Evolutionary conservation across 2,329 filamentous ascomycete species (phyloP).

Genomic region (Neonectria magnoliae): DNA sequence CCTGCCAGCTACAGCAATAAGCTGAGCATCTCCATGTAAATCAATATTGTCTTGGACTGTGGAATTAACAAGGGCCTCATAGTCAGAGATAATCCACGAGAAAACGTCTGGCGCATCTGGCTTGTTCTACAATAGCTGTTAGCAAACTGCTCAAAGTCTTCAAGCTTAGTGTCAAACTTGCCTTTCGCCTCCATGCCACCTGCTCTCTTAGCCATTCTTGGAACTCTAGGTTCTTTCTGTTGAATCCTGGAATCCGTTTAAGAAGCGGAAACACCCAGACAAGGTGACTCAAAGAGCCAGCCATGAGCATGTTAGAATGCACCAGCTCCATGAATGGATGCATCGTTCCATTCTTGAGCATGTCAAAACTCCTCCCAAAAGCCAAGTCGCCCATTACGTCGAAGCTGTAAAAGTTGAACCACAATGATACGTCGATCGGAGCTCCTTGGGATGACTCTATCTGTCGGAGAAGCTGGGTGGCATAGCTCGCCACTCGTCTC

Average conservation of each 20-base stretch:
- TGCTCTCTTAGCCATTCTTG: slow-evolving; percentile 20
- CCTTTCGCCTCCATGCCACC: slow-evolving; percentile 22
- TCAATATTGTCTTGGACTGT: slow-evolving; percentile 38
- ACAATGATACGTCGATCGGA: slow-evolving; percentile 43
- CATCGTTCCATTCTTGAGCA: slow-evolving; percentile 43
- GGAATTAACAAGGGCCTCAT: slow-evolving; percentile 24
- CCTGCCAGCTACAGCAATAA: slow-evolving; percentile 48
- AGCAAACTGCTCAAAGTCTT: background rate
- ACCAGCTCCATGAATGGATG: slow-evolving; percentile 40
- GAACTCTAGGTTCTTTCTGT: slow-evolving; percentile 20
- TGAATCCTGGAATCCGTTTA: slow-evolving; percentile 16
- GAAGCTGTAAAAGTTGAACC: slow-evolving; percentile 45
- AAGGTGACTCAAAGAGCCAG: slow-evolving; percentile 38
- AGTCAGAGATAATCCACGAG: slow-evolving; percentile 44
- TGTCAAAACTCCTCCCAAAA: slow-evolving; percentile 49
- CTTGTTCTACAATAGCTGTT: background rate
- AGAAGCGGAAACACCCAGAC: slow-evolving; percentile 28
- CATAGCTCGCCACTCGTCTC: slow-evolving; percentile 38
- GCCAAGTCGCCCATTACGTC: slow-evolving; percentile 55
- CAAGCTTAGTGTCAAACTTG: background rate
- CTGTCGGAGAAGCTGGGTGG: slow-evolving; percentile 32
- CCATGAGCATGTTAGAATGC: slow-evolving; percentile 38
- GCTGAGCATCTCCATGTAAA: slow-evolving; percentile 42
- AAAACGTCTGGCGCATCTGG: slow-evolving; percentile 44
- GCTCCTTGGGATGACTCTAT: slow-evolving; percentile 23